Conservation (phyloP, 352 stramenopile genomes). For the Stramenopiles sp. region DNA sequence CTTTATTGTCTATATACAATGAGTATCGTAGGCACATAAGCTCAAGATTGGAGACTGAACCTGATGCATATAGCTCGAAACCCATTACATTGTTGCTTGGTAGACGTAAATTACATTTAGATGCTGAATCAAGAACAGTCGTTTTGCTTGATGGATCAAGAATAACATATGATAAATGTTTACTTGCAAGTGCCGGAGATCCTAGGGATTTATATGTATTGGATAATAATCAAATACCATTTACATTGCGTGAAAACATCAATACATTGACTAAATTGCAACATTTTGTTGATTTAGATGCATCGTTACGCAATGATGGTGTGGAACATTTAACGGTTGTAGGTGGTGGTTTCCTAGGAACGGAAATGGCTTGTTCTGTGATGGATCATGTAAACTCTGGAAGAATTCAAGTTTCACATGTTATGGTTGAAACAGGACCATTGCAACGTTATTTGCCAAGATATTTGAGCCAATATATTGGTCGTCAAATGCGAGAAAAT, state of each 20-base stretch:
- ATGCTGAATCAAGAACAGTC: slow-evolving; percentile 56
- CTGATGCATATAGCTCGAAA: not conserved
- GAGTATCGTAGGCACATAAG: slow-evolving; percentile 62
- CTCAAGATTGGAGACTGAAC: slow-evolving; percentile 45
- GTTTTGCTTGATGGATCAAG: slow-evolving; percentile 47
- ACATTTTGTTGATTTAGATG: slow-evolving; percentile 53
- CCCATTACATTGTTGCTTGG: slow-evolving; percentile 44
- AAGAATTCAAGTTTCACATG: slow-evolving; percentile 19
- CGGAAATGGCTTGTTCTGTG: slow-evolving; percentile 37
- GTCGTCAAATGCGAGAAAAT: slow-evolving; percentile 12
- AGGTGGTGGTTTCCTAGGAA: slow-evolving; percentile 64
- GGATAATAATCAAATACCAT: slow-evolving; percentile 47
- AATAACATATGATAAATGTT: slow-evolving; percentile 50
- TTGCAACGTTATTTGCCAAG: slow-evolving; percentile 43
- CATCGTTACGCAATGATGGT: slow-evolving; percentile 28
- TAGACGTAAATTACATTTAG: slow-evolving; percentile 41
- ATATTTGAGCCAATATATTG: slow-evolving; percentile 54
- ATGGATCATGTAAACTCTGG: slow-evolving; percentile 15
- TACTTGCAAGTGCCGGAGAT: slow-evolving; percentile 53
- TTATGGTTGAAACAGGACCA: slow-evolving; percentile 27
- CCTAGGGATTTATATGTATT: slow-evolving; percentile 63
- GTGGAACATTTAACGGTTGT: slow-evolving; percentile 48
- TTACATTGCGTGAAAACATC: slow-evolving; percentile 51
- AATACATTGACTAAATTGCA: slow-evolving; percentile 49
- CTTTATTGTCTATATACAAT: slow-evolving; percentile 59